phyloP scores from a whole-genome alignment of 495 filamentous ascomycete genomes.

The Hypomontagnella monticulosa region DNA sequence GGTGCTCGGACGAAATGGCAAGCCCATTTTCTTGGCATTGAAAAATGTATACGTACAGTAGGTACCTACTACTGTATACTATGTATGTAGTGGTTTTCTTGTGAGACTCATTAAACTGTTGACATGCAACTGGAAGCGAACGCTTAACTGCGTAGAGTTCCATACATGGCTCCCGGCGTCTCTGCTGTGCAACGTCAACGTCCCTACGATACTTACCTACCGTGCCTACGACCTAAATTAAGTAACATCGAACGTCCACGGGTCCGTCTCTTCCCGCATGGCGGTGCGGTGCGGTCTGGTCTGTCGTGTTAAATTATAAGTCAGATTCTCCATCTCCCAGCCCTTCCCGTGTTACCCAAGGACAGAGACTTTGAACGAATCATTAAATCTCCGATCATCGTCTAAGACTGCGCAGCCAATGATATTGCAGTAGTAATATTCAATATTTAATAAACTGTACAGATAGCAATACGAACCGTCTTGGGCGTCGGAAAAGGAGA shows the following conservation, averaged over 20 bases:
- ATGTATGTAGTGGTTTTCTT: too few relatives aligned
- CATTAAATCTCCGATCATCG: constrained; percentile 42
- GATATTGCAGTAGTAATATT: constrained; percentile 13
- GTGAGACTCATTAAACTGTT: constrained; percentile 1
- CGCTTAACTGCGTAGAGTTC: not conserved
- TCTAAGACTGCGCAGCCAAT: constrained; percentile 13
- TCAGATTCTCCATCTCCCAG: constrained; percentile 3
- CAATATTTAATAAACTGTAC: constrained; percentile 14
- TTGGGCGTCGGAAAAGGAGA: constrained; percentile 13
- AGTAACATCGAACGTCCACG: constrained; percentile 10
- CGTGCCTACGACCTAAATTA: constrained; percentile 19
- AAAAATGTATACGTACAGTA: constrained; percentile 3
- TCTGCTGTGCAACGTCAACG: constrained; percentile 32
- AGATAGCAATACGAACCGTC: constrained; percentile 24
- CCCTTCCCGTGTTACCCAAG: constrained; percentile 34
- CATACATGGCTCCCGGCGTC: not conserved
- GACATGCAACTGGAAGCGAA: constrained; percentile 33
- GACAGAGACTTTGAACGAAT: constrained; percentile 30
- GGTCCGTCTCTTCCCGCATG: constrained; percentile 28
- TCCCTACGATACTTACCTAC: too few relatives aligned
- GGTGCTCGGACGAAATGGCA: constrained; percentile 8
- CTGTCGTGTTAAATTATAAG: constrained; percentile 19
- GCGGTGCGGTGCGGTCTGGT: not conserved
- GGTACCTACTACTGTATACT: too few relatives aligned
- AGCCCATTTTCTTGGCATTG: constrained; percentile 25